Base-by-base conservation (phyloP, 1,139 yeast genomes). In the Scheffersomyces segobiensis region DNA sequence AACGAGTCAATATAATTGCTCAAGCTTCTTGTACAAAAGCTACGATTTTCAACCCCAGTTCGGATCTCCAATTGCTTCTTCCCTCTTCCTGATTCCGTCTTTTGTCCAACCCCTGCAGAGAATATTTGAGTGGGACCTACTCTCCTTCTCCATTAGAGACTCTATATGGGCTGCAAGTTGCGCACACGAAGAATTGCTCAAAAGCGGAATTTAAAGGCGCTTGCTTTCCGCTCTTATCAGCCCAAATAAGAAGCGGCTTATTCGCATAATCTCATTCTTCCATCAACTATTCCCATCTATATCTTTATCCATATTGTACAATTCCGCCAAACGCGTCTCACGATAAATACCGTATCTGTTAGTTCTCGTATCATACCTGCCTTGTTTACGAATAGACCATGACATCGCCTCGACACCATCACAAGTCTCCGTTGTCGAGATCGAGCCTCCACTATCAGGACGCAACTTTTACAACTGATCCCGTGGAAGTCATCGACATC, bases 401-500 rank as follows among this genome's bases (percentile, higher is more conserved):
- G 21, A 48, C 50, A 24, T 24, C 50, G n/a, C 50, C 50, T 20
- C 24, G 50, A 5, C 22, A 20, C 50, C 50, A 48, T 12, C 17
- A 32, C 42, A 32, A 48, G 24, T 20, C 50, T 48, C 50, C 50
- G 17, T 17, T 24, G n/a, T 20, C 50, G 18, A 20, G 21, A 24
- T 48, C 50, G 20, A 20, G 26, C 17, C 26, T 48, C 24, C 50
- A 48, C 50, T 48, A 21, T 24, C 50, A 48, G 24, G 50, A 48
- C 24, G 50, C 50, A 21, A 21, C 21, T 1, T 48, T 48, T 26
- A 48, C 24, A 14, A 48, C n/a, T 32, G 72, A 72, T 59, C 76
- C 80, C 0, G 67, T 65, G 10, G 81, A 81, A 53, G 77, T 82
- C 14, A 72, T 81, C 2, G 81, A 78, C 49, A 72, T 81, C 50